Evolutionary conservation across 2,329 filamentous ascomycete species (phyloP), one percentile per base, ranked within the genome.

Genomic region (Celoporthe dispersa): DNA sequence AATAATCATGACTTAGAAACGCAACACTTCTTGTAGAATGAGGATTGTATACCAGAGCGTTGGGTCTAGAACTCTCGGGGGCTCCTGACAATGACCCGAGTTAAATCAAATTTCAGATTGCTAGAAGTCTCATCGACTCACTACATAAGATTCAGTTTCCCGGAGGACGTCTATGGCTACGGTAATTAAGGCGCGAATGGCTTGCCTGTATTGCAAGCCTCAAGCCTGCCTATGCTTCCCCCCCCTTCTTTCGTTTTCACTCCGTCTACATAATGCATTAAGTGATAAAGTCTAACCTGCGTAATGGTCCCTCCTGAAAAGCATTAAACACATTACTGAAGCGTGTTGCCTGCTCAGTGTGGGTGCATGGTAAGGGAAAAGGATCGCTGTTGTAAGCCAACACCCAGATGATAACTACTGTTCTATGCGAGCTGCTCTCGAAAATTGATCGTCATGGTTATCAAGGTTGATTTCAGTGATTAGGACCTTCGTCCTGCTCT

Each of bases 61-160:
- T 37, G 61, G 48, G 19, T 64, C 28, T 25, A 59, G 60, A 37
- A 59, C 4, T 3, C n/a, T 59, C 37, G 44, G 44, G 35, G 44
- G 35, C 16, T 62, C 16, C 39, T 28, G 48, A 37, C 8, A 37
- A 64, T 12, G 37, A 64, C 39, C 67, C 37, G 60, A 64, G 25
- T 57, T 37, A 59, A 57, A 28, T 19, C 25, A 19, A 14, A 39
- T 68, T 64, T 53, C 51, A 55, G 48, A 33, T 31, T 44, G 51
- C 39, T 41, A 11, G 28, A n/a, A 7, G 12, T 19, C 35, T 28
- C 35, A 59, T 22, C n/a, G 53, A 59, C 25, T 41, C 53, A 48
- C 53, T 39, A 31, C 31, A 66, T 59, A 28, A 12, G 37, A 55
- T 60, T 14, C n/a, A n/a, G 19, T 44, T 11, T 44, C 64, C 37